Percentiles rank a stretch among this genome's conserved stretches.
These are phyloP conservation scores for Camellia lanceoleosa DNA, from an alignment of 148 eudicot genomes.

Conservation along the genomic window DNA sequence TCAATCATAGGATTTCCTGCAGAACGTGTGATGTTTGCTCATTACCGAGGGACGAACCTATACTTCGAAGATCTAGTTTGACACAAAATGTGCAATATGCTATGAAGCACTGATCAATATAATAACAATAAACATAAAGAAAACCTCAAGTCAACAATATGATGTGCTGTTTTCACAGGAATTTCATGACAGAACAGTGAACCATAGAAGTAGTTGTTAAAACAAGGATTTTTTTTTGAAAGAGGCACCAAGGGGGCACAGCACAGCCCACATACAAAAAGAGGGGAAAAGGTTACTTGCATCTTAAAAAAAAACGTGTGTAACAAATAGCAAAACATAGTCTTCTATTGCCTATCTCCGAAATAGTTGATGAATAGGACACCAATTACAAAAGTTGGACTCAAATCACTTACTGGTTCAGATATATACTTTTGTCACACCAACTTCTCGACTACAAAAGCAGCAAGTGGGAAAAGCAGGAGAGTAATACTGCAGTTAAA, in stretches of 20 bases:
- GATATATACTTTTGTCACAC: conserved; percentile 50
- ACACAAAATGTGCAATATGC: background rate
- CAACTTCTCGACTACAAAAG: conserved; percentile 72
- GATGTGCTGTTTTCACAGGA: background rate
- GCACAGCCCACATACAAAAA: background rate
- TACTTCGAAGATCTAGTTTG: background rate
- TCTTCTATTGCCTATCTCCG: background rate
- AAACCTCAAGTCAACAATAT: conserved; percentile 6
- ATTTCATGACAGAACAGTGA: background rate
- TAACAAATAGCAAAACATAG: background rate
- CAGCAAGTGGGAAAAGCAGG: conserved; percentile 66
- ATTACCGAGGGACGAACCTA: background rate
- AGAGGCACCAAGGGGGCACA: too few species aligned
- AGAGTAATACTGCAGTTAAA: conserved; percentile 62
- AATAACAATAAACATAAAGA: background rate
- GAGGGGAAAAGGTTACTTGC: background rate
- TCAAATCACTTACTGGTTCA: conserved; percentile 55
- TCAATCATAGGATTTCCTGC: background rate
- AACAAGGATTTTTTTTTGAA: too few species aligned
- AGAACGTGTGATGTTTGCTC: background rate
- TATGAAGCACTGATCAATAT: background rate
- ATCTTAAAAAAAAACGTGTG: background rate
- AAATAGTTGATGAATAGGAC: conserved; percentile 10
- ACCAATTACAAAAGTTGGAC: background rate
- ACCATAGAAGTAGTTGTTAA: background rate